Conservation (phyloP, 2,329 filamentous ascomycete genomes). For the Ophiostoma angusticollis region DNA sequence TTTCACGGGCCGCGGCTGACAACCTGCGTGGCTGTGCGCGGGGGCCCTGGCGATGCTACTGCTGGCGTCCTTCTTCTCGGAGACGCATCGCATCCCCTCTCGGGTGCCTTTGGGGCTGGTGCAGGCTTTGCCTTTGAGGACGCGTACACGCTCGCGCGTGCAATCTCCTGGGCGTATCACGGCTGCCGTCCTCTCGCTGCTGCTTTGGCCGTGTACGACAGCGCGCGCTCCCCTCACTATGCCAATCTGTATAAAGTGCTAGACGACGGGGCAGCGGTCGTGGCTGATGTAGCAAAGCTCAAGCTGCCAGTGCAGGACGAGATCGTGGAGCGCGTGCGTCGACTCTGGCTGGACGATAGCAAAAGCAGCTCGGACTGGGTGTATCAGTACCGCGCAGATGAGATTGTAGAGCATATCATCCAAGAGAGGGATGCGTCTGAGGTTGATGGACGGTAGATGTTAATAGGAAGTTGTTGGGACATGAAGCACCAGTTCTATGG, state of each 20-base stretch:
- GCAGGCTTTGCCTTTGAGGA: constrained; percentile 14
- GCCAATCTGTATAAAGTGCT: constrained; percentile 11
- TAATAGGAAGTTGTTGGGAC: no score
- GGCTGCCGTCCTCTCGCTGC: background rate
- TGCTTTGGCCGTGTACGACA: constrained; percentile 11
- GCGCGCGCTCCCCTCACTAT: constrained; percentile 12
- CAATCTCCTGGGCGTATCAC: constrained; percentile 9
- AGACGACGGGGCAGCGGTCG: constrained; percentile 2
- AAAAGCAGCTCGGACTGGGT: constrained; percentile 8
- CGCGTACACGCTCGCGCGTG: constrained; percentile 10
- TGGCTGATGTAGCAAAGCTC: constrained; percentile 2
- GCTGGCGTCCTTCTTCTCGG: constrained; percentile 32
- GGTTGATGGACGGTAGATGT: no score
- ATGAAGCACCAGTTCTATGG: no score
- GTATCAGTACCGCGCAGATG: constrained; percentile 9
- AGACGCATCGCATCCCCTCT: constrained; percentile 36
- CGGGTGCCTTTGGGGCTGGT: constrained; percentile 13
- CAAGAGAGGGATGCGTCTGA: background rate
- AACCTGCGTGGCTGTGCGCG: constrained; percentile 14
- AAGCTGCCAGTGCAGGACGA: constrained; percentile 11
- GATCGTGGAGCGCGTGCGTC: constrained; percentile 9
- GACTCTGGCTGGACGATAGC: constrained; percentile 2
- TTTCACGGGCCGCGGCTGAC: constrained; percentile 21
- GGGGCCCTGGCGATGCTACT: constrained; percentile 7
- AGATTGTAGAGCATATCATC: constrained; percentile 8